Base-by-base conservation (phyloP, 805 yeast species). In the Candida krabiensis region DNA sequence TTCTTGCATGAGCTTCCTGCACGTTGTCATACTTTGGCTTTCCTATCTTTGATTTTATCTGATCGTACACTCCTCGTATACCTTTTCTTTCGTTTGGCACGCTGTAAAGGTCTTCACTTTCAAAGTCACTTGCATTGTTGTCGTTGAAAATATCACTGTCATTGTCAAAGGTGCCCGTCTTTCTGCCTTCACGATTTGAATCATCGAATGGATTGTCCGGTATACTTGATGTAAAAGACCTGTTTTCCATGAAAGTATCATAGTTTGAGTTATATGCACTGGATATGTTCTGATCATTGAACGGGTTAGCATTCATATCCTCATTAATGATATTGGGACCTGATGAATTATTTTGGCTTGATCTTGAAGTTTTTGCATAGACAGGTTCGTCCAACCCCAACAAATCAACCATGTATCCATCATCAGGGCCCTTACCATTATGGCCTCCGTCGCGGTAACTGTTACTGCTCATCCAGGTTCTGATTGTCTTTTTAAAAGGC, bases 31-130 rank as follows among this genome's bases (percentile, higher is more conserved):
- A 59, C 14, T 47, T 41, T 2, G 56, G 43, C 6, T 53, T 44
- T 6, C 60, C 58, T 31, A 61, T 46, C 24, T 49, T 56, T 5
- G 49, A 38, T 27, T 50, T 55, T 19, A 61, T 32, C 24, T 60
- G 57, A 15, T 53, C 51, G 27, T 59, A 61, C 16, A 58, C 45
- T n/a, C 60, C 59, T 36, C 52, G 49, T 33, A 59, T 43, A 11
- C 64, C 63, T 14, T 38, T 35, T 17, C 41, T 19, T 17, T 37
- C 44, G 18, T 46, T 36, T 23, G 43, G 22, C 6, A 34, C 38
- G 30, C 37, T 44, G 30, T 41, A 45, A 23, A 35, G 9, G 18
- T 38, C 44, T 15, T 48, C 56, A n/a, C 43, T 40, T 13, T 49
- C 49, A 22, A 44, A 38, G 17, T 53, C 52, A 17, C 50, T 43